Evolutionary conservation across 148 eudicot species (phyloP).

Genomic region (Camellia lanceoleosa): DNA sequence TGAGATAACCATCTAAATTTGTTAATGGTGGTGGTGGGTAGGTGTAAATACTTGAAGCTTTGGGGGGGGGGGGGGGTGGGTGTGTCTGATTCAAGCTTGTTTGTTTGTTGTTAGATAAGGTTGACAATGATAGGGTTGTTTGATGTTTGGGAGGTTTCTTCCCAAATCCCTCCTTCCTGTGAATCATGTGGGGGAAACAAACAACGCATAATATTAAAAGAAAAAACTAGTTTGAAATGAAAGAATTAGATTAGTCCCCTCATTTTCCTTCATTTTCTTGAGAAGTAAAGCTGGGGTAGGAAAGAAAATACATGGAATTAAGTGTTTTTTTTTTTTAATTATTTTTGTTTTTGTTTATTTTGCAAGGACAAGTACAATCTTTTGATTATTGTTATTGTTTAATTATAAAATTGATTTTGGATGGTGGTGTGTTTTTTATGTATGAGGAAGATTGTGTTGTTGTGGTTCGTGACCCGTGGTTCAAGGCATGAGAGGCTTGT

Average conservation of each 20-base stretch:
- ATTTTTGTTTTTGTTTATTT: background rate
- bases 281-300: slow-evolving; percentile 7
- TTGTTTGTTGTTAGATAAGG: slow-evolving; percentile 13
- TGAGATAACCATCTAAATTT: slow-evolving; percentile 7
- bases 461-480: slow-evolving; percentile 9
- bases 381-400: background rate
- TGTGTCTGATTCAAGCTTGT: background rate
- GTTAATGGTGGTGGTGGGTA: slow-evolving; percentile 9
- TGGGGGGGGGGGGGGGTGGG: background rate
- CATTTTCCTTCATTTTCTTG: slow-evolving; percentile 12
- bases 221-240: background rate
- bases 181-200: slow-evolving; percentile 16
- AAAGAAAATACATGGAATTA: background rate
- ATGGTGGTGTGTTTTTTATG: background rate
- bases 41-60: background rate
- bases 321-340: background rate
- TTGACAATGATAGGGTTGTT: slow-evolving; percentile 17
- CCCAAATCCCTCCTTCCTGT: slow-evolving; percentile 4
- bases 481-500: slow-evolving; percentile 29
- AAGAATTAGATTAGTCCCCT: slow-evolving; percentile 7
- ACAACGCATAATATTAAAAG: background rate
- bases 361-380: background rate
- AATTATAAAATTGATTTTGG: background rate
- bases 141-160: slow-evolving; percentile 14
- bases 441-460: too few relatives aligned